A percentile compares a stretch with the other conserved stretches of the same genome.
phyloP scores from a whole-genome alignment of 208 protist genomes.

The Acanthamoeba divionensis region DNA sequence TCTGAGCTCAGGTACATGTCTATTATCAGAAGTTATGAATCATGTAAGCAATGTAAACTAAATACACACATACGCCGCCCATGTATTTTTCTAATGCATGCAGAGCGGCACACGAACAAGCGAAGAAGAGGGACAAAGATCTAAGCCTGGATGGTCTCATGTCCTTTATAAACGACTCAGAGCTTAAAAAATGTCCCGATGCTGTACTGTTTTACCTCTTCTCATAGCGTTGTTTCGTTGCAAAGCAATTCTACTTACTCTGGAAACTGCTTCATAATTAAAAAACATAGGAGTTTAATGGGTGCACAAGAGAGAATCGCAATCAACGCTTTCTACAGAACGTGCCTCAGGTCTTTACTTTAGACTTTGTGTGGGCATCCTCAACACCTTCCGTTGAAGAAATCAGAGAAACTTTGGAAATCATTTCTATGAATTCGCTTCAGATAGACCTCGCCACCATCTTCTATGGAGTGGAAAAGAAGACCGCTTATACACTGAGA shows the following conservation, averaged over 20 bases:
- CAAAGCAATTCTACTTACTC: neutral
- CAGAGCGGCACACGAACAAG: neutral
- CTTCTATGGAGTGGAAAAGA: slow-evolving; percentile 12
- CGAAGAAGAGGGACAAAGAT: neutral
- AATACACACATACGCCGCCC: too few relatives aligned
- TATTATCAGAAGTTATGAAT: too few relatives aligned
- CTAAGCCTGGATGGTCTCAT: slow-evolving; percentile 4
- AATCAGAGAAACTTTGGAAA: neutral
- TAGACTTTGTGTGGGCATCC: slow-evolving; percentile 19
- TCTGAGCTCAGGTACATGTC: neutral
- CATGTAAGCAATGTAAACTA: too few relatives aligned
- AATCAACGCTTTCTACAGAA: slow-evolving; percentile 46
- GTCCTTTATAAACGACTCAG: slow-evolving; percentile 22
- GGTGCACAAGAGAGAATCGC: neutral
- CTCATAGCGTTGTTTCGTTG: neutral
- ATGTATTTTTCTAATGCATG: neutral
- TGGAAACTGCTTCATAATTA: neutral
- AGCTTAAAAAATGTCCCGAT: slow-evolving; percentile 48
- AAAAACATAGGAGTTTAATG: neutral
- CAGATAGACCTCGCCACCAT: neutral
- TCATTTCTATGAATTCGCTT: neutral
- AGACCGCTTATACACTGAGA: neutral
- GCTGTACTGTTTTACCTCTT: neutral
- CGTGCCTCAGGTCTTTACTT: slow-evolving; percentile 17
- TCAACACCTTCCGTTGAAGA: slow-evolving; percentile 21